Evolutionary conservation across 345 rosid species (phyloP).

Genomic region (Combretum micranthum): DNA sequence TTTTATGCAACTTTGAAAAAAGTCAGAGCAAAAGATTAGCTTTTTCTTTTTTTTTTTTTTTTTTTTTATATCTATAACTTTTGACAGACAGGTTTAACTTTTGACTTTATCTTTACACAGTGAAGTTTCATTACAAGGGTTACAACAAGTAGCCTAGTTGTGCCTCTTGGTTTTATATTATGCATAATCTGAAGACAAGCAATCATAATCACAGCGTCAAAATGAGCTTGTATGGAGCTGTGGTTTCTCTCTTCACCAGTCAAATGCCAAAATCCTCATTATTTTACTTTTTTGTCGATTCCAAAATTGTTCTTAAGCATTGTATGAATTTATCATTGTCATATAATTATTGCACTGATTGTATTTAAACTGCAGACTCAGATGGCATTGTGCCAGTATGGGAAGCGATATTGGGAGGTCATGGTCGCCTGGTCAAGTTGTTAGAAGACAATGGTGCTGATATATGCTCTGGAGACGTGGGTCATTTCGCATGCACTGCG

Average conservation of each 20-base stretch:
- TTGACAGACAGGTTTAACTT: not conserved
- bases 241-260: too few species aligned
- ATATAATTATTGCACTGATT: not conserved
- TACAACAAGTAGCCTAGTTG: too few species aligned
- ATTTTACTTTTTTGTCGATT: too few species aligned
- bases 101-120: not conserved
- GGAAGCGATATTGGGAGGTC: slow-evolving; percentile 76
- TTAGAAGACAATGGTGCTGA: slow-evolving; percentile 41
- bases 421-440: slow-evolving; percentile 40
- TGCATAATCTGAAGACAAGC: too few species aligned
- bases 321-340: too few species aligned
- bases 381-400: slow-evolving; percentile 79
- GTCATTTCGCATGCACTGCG: slow-evolving; percentile 69
- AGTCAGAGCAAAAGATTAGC: not conserved
- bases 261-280: too few species aligned
- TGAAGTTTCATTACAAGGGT: not conserved
- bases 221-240: too few species aligned
- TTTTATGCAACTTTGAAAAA: not conserved
- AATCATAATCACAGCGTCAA: too few species aligned
- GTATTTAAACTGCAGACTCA: slow-evolving; percentile 33
- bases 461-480: slow-evolving; percentile 61
- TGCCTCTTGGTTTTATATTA: too few species aligned
- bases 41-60: too few species aligned
- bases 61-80: too few species aligned
- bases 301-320: too few species aligned